These are phyloP conservation scores for Wallacemonas sp. DNA, from an alignment of 208 protist species.

Conservation along the genomic window DNA sequence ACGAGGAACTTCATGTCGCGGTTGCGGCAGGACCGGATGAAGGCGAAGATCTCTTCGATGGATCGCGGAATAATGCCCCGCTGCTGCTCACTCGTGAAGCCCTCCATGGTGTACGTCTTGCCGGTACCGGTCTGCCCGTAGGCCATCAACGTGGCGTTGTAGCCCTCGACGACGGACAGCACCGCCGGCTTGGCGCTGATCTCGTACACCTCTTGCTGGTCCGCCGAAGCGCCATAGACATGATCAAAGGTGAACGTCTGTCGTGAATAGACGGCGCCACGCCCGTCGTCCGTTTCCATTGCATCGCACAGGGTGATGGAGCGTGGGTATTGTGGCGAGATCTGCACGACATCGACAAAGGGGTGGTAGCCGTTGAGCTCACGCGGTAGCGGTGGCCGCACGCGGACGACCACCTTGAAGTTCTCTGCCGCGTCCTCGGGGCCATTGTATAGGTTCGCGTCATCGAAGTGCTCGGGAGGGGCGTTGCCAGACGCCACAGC, in stretches of 20 bases:
- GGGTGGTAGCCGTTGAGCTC: constrained; percentile 68
- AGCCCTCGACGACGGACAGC: constrained; percentile 70
- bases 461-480: constrained; percentile 21
- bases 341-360: constrained; percentile 68
- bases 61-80: constrained; percentile 79
- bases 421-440: constrained; percentile 30
- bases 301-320: constrained; percentile 76
- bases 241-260: constrained; percentile 81
- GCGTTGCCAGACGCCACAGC: background rate
- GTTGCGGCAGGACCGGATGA: constrained; percentile 26
- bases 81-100: constrained; percentile 73
- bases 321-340: constrained; percentile 33
- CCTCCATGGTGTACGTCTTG: constrained; percentile 92
- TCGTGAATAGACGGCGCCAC: constrained; percentile 55
- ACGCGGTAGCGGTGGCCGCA: constrained; percentile 78
- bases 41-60: constrained; percentile 59
- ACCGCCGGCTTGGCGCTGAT: constrained; percentile 66
- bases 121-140: constrained; percentile 88
- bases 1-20: constrained; percentile 35
- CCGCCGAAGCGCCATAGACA: constrained; percentile 41
- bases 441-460: constrained; percentile 22
- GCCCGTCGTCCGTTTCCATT: constrained; percentile 54
- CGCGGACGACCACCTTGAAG: constrained; percentile 86
- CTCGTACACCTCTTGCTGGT: constrained; percentile 79
- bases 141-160: constrained; percentile 86